Conservation (phyloP, 2,329 filamentous ascomycete species). For the Nigrospora osmanthi region DNA sequence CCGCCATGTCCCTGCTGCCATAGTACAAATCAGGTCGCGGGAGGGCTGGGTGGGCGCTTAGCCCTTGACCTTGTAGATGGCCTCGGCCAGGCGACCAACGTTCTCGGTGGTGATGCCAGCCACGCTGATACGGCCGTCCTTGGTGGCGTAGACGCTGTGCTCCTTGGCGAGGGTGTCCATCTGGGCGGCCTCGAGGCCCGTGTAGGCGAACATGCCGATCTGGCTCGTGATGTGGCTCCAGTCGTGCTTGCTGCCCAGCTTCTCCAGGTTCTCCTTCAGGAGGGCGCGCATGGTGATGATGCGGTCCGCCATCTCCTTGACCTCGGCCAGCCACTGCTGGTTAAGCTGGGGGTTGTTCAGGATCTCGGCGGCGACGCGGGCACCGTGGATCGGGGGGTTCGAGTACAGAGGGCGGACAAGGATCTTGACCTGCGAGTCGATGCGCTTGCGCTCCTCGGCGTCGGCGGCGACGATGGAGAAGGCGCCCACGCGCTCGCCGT, state of each 20-base stretch:
- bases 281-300: slow-evolving; percentile 98
- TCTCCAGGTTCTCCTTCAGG: slow-evolving; percentile 90
- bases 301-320: slow-evolving; percentile 98
- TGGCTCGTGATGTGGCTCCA: slow-evolving; percentile 98
- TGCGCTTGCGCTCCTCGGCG: slow-evolving; percentile 84
- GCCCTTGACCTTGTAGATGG: slow-evolving; percentile 78
- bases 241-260: slow-evolving; percentile 90
- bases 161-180: slow-evolving; percentile 90
- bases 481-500: slow-evolving; percentile 94
- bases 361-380: slow-evolving; percentile 87
- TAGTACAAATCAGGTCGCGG: no score
- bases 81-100: slow-evolving; percentile 71
- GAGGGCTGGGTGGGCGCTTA: slow-evolving; percentile 26
- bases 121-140: slow-evolving; percentile 80
- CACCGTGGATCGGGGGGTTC: slow-evolving; percentile 94
- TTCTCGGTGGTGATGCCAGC: slow-evolving; percentile 77
- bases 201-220: slow-evolving; percentile 99
- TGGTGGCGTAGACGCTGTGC: slow-evolving; percentile 96
- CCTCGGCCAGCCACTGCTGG: slow-evolving; percentile 90
- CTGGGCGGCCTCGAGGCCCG: slow-evolving; percentile 81
- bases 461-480: slow-evolving; percentile 88
- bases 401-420: slow-evolving; percentile 95
- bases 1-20: no score
- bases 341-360: slow-evolving; percentile 79
- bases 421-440: slow-evolving; percentile 98